phyloP scores from a whole-genome alignment of 1,284 basidiomycete species.

The Naganishia liquefaciens region DNA sequence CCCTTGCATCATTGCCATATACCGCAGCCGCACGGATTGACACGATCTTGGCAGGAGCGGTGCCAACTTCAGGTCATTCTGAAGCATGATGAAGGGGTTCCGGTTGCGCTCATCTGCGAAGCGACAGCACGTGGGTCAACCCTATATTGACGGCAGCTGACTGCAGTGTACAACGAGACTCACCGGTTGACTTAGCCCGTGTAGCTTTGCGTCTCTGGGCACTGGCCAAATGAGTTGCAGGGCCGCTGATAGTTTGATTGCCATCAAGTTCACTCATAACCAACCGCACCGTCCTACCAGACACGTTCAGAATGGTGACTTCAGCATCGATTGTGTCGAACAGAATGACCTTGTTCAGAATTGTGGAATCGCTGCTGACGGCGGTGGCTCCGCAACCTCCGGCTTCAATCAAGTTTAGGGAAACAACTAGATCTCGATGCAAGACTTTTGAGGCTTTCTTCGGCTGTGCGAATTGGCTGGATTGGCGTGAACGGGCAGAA shows the following conservation, averaged over 20 bases:
- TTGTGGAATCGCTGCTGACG: background rate
- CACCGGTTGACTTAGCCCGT: too few species aligned
- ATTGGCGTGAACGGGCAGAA: slow-evolving; percentile 9
- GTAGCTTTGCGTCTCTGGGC: too few species aligned
- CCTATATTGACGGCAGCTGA: too few species aligned
- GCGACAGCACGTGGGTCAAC: too few species aligned
- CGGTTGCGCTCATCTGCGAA: background rate
- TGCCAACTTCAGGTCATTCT: slow-evolving; percentile 25
- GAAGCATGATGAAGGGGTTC: slow-evolving; percentile 25
- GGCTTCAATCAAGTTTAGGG: slow-evolving; percentile 23
- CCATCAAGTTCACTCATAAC: slow-evolving; percentile 20
- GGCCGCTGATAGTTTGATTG: background rate
- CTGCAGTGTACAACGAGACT: too few species aligned
- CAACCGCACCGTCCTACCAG: slow-evolving; percentile 29
- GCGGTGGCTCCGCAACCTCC: background rate
- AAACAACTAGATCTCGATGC: slow-evolving; percentile 31
- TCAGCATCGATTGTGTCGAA: slow-evolving; percentile 28
- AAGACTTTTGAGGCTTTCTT: slow-evolving; percentile 6
- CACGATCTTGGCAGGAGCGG: slow-evolving; percentile 31
- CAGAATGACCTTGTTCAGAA: background rate
- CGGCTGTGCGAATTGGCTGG: background rate
- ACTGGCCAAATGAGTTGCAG: too few species aligned
- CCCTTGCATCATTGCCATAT: slow-evolving; percentile 26
- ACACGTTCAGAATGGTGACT: slow-evolving; percentile 29
- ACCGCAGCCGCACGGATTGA: slow-evolving; percentile 26